Conservation (phyloP, 805 yeast genomes). For the Candida verbasci region DNA sequence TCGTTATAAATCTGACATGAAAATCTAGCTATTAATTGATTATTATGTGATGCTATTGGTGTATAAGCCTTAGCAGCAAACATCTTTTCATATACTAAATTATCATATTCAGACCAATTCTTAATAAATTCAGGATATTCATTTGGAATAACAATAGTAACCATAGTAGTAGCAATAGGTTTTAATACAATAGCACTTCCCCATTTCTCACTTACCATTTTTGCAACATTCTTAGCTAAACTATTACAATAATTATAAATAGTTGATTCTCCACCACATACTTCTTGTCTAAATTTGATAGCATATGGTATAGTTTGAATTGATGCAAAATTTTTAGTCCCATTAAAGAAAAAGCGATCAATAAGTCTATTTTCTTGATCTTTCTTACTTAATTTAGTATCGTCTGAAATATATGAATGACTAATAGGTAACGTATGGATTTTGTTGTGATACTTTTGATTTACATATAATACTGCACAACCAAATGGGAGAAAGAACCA, state of each 20-base stretch:
- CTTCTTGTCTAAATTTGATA: conserved; percentile 45
- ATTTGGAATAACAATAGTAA: conserved; percentile 33
- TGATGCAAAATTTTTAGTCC: conserved; percentile 47
- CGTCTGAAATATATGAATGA: conserved; percentile 38
- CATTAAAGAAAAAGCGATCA: conserved; percentile 47
- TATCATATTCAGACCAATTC: conserved; percentile 5
- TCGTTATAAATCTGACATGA: conserved; percentile 62
- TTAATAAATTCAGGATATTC: conserved; percentile 6
- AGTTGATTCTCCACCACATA: conserved; percentile 57
- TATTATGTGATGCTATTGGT: conserved; percentile 41
- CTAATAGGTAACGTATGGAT: conserved; percentile 60
- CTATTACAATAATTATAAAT: conserved; percentile 45
- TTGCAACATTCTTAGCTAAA: conserved; percentile 44
- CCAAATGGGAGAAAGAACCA: conserved; percentile 62
- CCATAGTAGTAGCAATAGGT: conserved; percentile 41
- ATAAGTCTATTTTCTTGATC: conserved; percentile 24
- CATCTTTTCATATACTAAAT: conserved; percentile 7
- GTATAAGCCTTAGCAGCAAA: conserved; percentile 39
- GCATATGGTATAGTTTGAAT: conserved; percentile 44
- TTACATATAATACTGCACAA: conserved; percentile 56
- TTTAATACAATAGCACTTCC: conserved; percentile 35
- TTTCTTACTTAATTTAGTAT: conserved; percentile 18
- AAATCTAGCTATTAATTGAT: conserved; percentile 35
- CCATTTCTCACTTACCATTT: conserved; percentile 34
- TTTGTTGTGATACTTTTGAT: conserved; percentile 42